A percentile compares a stretch with the other conserved stretches of the same genome.
Conservation (phyloP, 1,139 yeast species). For the Nakaseomyces bracarensis region DNA sequence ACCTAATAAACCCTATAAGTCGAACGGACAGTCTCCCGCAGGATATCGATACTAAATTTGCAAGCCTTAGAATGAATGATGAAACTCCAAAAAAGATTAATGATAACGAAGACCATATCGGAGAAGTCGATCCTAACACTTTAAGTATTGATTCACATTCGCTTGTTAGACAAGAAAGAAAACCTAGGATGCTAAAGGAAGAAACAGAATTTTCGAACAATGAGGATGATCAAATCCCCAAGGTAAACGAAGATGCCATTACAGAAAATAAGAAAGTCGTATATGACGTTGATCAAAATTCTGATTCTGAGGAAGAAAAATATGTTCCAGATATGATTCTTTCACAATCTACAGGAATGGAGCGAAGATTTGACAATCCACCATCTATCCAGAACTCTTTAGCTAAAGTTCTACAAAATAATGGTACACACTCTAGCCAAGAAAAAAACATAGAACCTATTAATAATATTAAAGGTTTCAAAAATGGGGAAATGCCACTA, state of each 20-base stretch:
- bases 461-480: neutral
- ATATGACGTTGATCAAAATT: conserved; percentile 11
- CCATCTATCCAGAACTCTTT: conserved; percentile 31
- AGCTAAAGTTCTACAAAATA: conserved; percentile 13
- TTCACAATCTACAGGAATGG: conserved; percentile 46
- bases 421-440: neutral
- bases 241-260: neutral
- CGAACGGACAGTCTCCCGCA: neutral
- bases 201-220: neutral
- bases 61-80: neutral
- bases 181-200: neutral
- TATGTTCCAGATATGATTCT: conserved; percentile 37
- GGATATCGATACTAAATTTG: neutral
- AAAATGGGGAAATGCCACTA: conserved; percentile 4
- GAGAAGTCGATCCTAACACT: conserved; percentile 7
- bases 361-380: conserved; percentile 33
- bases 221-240: neutral
- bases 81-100: neutral
- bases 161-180: conserved; percentile 12
- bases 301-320: conserved; percentile 18
- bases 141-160: conserved; percentile 9
- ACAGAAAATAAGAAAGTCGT: conserved; percentile 8
- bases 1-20: neutral
- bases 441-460: neutral
- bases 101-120: conserved; percentile 14